These are phyloP conservation scores for Coemansia pectinata DNA, from an alignment of 192 early-diverging fungal species.

Conservation along the genomic window DNA sequence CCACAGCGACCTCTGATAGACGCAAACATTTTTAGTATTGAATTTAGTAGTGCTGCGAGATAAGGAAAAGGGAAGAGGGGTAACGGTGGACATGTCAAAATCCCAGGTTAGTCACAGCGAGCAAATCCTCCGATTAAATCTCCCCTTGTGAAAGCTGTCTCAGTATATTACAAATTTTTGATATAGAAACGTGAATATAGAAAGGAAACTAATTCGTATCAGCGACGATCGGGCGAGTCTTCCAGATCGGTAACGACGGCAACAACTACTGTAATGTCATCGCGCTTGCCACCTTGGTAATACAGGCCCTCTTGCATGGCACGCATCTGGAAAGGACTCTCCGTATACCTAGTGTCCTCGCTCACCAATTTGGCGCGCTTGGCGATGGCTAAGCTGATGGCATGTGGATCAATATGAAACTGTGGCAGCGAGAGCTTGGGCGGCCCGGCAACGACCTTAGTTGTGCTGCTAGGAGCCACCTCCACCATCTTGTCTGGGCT, in stretches of 20 bases:
- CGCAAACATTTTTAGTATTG: conserved; percentile 18
- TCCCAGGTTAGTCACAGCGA: background rate
- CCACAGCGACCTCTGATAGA: conserved; percentile 7
- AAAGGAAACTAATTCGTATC: background rate
- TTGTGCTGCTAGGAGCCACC: conserved; percentile 8
- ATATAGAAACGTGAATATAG: background rate
- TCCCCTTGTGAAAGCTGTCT: background rate
- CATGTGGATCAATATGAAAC: conserved; percentile 67
- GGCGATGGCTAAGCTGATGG: conserved; percentile 80
- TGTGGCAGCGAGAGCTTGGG: conserved; percentile 42
- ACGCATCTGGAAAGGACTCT: conserved; percentile 88
- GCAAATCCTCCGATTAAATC: background rate
- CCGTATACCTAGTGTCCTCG: conserved; percentile 73
- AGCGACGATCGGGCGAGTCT: conserved; percentile 71
- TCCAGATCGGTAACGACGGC: conserved; percentile 80
- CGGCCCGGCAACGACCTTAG: conserved; percentile 12
- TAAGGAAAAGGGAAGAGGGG: background rate
- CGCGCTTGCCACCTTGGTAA: conserved; percentile 92
- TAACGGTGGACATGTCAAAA: background rate
- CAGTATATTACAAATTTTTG: background rate
- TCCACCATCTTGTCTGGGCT: conserved; percentile 5
- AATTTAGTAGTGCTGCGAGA: background rate
- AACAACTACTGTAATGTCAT: conserved; percentile 91
- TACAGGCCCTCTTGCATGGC: conserved; percentile 94
- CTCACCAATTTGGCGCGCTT: conserved; percentile 72